Evolutionary conservation across 352 stramenopile species (phyloP).

Genomic region (Pilasporangium apinafurcum): DNA sequence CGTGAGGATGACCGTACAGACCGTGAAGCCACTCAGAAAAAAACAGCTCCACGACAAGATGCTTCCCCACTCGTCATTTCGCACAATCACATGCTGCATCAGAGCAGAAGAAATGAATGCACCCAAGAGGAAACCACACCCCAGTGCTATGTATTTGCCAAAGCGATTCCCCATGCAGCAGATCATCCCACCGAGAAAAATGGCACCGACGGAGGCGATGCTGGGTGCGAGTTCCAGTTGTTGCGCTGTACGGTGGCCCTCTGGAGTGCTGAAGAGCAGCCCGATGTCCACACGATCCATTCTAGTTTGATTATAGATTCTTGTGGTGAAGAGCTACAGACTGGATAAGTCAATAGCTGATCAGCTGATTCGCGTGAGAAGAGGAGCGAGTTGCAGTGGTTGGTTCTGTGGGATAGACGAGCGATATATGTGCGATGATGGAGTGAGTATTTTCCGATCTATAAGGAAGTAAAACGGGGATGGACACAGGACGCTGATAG

Average conservation of each 20-base stretch:
- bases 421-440: too few relatives aligned
- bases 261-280: conserved; percentile 8
- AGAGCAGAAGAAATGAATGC: conserved; percentile 8
- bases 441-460: too few relatives aligned
- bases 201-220: conserved; percentile 4
- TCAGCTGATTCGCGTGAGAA: too few relatives aligned
- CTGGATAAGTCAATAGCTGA: too few relatives aligned
- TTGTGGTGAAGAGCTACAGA: too few relatives aligned
- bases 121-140: conserved; percentile 17
- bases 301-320: too few relatives aligned
- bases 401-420: too few relatives aligned
- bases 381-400: too few relatives aligned
- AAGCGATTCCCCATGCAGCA: conserved; percentile 9
- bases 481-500: too few relatives aligned
- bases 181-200: conserved; percentile 9
- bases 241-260: conserved; percentile 3
- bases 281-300: conserved; percentile 9
- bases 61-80: conserved; percentile 9
- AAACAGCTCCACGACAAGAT: conserved; percentile 33
- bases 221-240: conserved; percentile 14
- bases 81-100: conserved; percentile 5
- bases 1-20: conserved; percentile 15
- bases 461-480: too few relatives aligned
- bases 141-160: conserved; percentile 7
- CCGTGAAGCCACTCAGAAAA: conserved; percentile 21